These are phyloP conservation scores for Blepharisma japonicum DNA, from an alignment of 73 alveolate genomes.

Conservation along the genomic window DNA sequence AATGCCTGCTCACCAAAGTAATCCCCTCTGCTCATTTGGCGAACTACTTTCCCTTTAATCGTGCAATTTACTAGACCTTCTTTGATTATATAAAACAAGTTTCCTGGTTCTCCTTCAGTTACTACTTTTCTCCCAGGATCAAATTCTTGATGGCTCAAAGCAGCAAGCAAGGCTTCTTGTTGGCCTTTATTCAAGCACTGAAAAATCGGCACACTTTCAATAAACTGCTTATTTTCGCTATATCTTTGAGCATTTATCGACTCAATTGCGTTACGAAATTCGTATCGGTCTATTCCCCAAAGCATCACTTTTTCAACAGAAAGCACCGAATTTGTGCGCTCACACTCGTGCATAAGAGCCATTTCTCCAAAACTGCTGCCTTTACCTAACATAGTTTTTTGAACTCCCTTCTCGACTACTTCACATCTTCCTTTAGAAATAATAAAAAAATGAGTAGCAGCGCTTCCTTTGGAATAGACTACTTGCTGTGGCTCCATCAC, in stretches of 20 bases:
- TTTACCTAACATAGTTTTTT: background rate
- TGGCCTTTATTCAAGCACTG: slow-evolving; percentile 25
- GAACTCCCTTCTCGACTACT: background rate
- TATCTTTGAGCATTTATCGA: background rate
- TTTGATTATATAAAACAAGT: slow-evolving; percentile 45
- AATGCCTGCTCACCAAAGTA: slow-evolving; percentile 97
- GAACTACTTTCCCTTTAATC: slow-evolving; percentile 56
- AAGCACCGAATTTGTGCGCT: background rate
- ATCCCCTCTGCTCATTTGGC: slow-evolving; percentile 64
- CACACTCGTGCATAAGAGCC: slow-evolving; percentile 24
- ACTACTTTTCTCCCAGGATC: slow-evolving; percentile 42
- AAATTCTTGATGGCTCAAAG: slow-evolving; percentile 33
- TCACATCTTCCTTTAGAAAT: slow-evolving; percentile 6
- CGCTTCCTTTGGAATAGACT: background rate
- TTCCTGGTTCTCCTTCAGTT: slow-evolving; percentile 65
- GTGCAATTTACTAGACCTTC: slow-evolving; percentile 45
- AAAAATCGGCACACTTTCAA: slow-evolving; percentile 19
- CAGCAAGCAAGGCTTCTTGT: slow-evolving; percentile 32
- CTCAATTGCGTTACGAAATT: slow-evolving; percentile 26
- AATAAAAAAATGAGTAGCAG: background rate
- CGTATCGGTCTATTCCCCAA: slow-evolving; percentile 13
- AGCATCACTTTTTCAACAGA: slow-evolving; percentile 3
- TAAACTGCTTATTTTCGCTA: slow-evolving; percentile 31
- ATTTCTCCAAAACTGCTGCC: slow-evolving; percentile 31
- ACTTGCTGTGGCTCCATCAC: background rate